Evolutionary conservation across 768 basidiomycete genomes (phyloP).

Genomic region (Pulveroboletus sp.): DNA sequence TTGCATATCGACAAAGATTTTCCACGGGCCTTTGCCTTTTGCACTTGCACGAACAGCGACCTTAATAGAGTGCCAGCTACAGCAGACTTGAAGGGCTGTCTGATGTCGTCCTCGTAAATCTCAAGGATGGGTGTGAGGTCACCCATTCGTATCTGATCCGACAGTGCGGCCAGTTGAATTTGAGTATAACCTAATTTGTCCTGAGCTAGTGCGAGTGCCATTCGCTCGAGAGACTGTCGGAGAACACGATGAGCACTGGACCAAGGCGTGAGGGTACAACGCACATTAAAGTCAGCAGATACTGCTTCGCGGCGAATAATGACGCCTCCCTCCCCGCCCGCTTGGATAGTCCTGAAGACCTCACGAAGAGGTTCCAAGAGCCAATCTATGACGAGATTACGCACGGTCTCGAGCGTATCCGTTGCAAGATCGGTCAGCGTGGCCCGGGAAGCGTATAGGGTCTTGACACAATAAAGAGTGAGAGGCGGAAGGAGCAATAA

Average conservation of each 20-base stretch:
- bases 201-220: slow-evolving; percentile 79
- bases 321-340: slow-evolving; percentile 69
- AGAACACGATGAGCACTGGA: neutral
- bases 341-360: slow-evolving; percentile 76
- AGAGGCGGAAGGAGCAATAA: slow-evolving; percentile 74
- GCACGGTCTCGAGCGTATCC: slow-evolving; percentile 63
- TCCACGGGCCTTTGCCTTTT: slow-evolving; percentile 79
- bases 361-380: slow-evolving; percentile 80
- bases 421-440: slow-evolving; percentile 49
- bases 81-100: slow-evolving; percentile 77
- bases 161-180: slow-evolving; percentile 60
- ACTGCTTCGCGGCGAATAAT: slow-evolving; percentile 81
- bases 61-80: slow-evolving; percentile 77
- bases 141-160: slow-evolving; percentile 63
- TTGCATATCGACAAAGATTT: too few relatives aligned
- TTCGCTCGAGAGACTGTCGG: slow-evolving; percentile 82
- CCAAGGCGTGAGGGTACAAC: slow-evolving; percentile 11
- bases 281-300: slow-evolving; percentile 76
- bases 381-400: slow-evolving; percentile 78
- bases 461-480: slow-evolving; percentile 44
- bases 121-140: slow-evolving; percentile 84
- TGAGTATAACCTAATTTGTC: slow-evolving; percentile 70
- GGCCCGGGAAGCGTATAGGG: slow-evolving; percentile 54
- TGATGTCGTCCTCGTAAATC: slow-evolving; percentile 90
- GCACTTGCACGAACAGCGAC: slow-evolving; percentile 85